Base-by-base conservation (phyloP, 495 filamentous ascomycete genomes). In the Choiromyces venosus region DNA sequence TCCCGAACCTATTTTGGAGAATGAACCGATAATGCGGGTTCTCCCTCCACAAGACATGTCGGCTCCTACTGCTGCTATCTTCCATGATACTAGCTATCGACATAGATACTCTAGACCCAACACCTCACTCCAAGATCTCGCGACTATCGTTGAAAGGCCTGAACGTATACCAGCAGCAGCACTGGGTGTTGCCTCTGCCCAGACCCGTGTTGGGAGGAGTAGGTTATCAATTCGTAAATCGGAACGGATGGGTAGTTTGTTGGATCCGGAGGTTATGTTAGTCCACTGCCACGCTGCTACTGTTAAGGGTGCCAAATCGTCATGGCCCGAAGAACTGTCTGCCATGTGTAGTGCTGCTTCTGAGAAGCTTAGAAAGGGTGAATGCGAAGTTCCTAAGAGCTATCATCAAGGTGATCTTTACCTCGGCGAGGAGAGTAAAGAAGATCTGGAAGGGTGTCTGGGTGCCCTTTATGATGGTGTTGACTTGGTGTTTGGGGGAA, bases 401-500 rank as follows among this genome's bases (percentile, higher is more conserved):
- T 70, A 76, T 7, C 79, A 81, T 29, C 73, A 79, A 37, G 79
- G 79, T 0, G 79, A 81, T 70, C 38, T 81, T 10, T 81, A 81
- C 40, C 79, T 81, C 8, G 94, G 92, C 78, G 82, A 89, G 0
- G 92, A 95, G 74, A 97, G 95, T 0, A 81, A 94, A 73, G 86
- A 92, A 76, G 96, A 95, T 12, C 87, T 98, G 65, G 89, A 99
- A 80, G 94, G 96, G 4, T 93, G 93, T 2, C 82, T 84, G 10
- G 92, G 93, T 2, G 95, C 97, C 82, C 85, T 98, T 6, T 99
- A 98, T 80, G 95, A 99, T 71, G 95, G 91, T 6, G 89, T 99
- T 2, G 95, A 99, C 83, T 85, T 88, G 0, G 91, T 98, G 4
- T 93, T 98, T 78, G 80, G 84, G 18, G 83, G 82, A 7, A 74